Evolutionary conservation across 345 rosid genomes (phyloP), one percentile per base, ranked within the genome.

Genomic region (Aegle marmelos): DNA sequence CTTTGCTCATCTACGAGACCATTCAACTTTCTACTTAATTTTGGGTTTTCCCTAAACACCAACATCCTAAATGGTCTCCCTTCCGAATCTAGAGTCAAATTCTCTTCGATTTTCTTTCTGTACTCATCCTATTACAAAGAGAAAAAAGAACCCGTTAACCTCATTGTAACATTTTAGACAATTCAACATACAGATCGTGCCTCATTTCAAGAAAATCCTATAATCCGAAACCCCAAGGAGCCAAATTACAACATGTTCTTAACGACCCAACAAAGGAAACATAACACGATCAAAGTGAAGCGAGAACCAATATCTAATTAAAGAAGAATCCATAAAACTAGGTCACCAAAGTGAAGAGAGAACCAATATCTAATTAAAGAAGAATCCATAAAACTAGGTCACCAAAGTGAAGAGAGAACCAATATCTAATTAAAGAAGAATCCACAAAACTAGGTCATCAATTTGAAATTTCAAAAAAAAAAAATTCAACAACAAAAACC

Each of bases 11-110:
- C 86, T 17, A 87, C 76, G 34, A 57, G 64, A 79, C 63, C 74
- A 66, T 60, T 53, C 0, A 76, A 72, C 27, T 72, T 87, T 66
- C 86, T 70, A 53, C 77, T 66, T 0, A 86, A 89, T 83, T 86
- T 87, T 2, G 87, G 88, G 77, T 83, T 87, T 82, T 88, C 90
- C 64, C 90, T 84, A 72, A 89, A 87, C 31, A 86, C 89, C 78
- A 89, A 56, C 87, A 85, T 87, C 83, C 78, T 82, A 67, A 79
- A 87, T 36, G 89, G 89, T 73, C 82, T 87, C 71, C 88, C 88
- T 39, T 87, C 81, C 17, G 82, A 76, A 83, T 87, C 88, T 63
- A 81, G 76, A 76, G 73, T 80, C 59, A 83, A 82, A 69, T 75
- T 84, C 33, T 86, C 82, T 33, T 19, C 65, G 79, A 89, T 54